Evolutionary conservation across 805 yeast species (phyloP).

Genomic region (Maudiozyma serrabonitensis): DNA sequence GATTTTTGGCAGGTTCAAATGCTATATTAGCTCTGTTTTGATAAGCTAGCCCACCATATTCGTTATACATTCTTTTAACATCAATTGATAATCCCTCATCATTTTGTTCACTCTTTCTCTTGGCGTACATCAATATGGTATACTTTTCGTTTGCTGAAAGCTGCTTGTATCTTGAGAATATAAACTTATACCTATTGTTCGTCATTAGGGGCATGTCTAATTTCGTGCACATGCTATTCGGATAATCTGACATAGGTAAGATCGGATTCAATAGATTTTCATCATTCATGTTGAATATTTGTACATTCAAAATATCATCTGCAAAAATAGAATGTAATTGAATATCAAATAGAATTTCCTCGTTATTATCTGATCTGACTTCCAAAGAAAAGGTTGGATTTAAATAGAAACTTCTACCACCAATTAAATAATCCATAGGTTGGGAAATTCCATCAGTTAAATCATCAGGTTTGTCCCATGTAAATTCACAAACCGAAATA

Average conservation of each 20-base stretch:
- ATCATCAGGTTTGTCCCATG: not conserved
- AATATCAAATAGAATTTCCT: slow-evolving; percentile 10
- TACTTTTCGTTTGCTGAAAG: not conserved
- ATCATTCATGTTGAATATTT: slow-evolving; percentile 18
- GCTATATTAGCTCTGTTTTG: slow-evolving; percentile 6
- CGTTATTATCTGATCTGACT: slow-evolving; percentile 1
- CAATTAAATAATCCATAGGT: not conserved
- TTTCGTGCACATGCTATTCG: slow-evolving; percentile 6
- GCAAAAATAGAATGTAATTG: slow-evolving; percentile 9
- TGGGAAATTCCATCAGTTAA: not conserved
- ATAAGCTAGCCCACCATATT: slow-evolving; percentile 19
- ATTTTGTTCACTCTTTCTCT: not conserved
- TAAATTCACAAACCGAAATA: not conserved
- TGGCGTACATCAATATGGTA: not conserved
- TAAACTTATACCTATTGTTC: slow-evolving; percentile 13
- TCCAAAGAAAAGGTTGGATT: slow-evolving; percentile 19
- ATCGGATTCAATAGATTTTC: slow-evolving; percentile 15
- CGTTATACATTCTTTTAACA: slow-evolving; percentile 8
- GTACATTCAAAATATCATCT: slow-evolving; percentile 12
- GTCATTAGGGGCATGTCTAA: slow-evolving; percentile 12
- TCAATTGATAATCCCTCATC: not conserved
- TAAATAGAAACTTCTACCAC: slow-evolving; percentile 7
- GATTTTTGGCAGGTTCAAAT: slow-evolving; percentile 7
- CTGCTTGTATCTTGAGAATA: slow-evolving; percentile 13
- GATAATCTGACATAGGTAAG: slow-evolving; percentile 8